Base-by-base conservation (phyloP, 805 yeast genomes). In the Starmerella apis region DNA sequence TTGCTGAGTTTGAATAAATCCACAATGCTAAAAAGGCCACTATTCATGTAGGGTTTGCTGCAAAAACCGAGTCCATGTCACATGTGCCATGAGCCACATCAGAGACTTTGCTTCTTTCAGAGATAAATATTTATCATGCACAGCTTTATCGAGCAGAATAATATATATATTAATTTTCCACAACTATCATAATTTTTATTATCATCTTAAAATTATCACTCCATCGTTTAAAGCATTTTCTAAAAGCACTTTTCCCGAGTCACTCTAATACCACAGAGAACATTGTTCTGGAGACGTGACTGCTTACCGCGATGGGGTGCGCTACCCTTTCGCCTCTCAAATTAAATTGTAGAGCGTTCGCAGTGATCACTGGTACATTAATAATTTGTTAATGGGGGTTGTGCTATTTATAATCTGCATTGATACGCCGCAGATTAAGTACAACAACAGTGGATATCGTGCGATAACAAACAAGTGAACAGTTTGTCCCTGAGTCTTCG, bases 31-130 rank as follows among this genome's bases (percentile, higher is more conserved):
- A 20, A 23, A 24, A n/a, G n/a, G 43, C 20, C 43, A n/a, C n/a
- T n/a, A 13, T 4, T 13, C 20, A 38, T 41, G 44, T 27, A 41
- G 44, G 44, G 44, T 41, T 41, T 25, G 33, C 44, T 25, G 43
- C 43, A 38, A 38, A 38, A 24, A 16, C 43, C 43, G 43, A 38
- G 43, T n/a, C 10, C 30, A 13, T 22, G 43, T 38, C 43, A 38
- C 43, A 38, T 38, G 43, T 9, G 18, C 20, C 16, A 36, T 36
- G 39, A 36, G 39, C 39, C 39, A 36, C 39, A 36, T 36, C 6
- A 8, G 8, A 33, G 37, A 3, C 37, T 18, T 33, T 33, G 37
- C 37, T 14, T 33, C 37, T 16, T 14, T 7, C 16, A 31, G 14
- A 9, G 35, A n/a, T 31, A 8, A 31, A 14, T 31, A 13, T 27